These are phyloP conservation scores for Xylariales sp. DNA, from an alignment of 2,329 filamentous ascomycete species.

Conservation along the genomic window DNA sequence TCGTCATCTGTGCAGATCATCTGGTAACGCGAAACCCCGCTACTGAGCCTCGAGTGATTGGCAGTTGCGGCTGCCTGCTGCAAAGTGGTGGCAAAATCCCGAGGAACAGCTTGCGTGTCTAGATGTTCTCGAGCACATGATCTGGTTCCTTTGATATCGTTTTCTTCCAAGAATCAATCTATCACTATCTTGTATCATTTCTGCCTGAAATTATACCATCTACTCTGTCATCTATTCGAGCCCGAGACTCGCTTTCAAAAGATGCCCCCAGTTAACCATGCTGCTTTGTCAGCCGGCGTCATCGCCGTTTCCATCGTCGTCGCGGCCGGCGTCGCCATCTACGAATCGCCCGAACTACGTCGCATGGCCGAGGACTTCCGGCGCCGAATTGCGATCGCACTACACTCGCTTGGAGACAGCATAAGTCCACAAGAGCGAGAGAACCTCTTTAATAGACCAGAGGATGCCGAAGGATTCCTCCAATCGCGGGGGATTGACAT, in stretches of 20 bases:
- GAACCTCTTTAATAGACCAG: slow-evolving; percentile 60
- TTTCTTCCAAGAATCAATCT: no score
- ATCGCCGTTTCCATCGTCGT: slow-evolving; percentile 54
- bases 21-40: no score
- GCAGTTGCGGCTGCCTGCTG: neutral
- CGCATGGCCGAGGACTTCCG: slow-evolving; percentile 58
- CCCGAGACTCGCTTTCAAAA: no score
- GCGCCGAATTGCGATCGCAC: slow-evolving; percentile 54
- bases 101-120: neutral
- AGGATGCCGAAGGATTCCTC: slow-evolving; percentile 61
- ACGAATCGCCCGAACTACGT: slow-evolving; percentile 60
- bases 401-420: slow-evolving; percentile 55
- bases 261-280: slow-evolving; percentile 54
- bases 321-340: slow-evolving; percentile 55
- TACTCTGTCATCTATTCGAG: neutral
- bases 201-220: neutral
- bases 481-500: slow-evolving; percentile 39
- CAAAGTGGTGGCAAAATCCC: neutral
- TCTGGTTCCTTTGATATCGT: no score
- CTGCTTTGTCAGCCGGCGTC: slow-evolving; percentile 51
- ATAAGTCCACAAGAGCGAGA: slow-evolving; percentile 44
- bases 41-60: neutral
- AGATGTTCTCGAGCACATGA: no score
- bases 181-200: neutral
- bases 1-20: no score